Evolutionary conservation across 371 early-diverging fungal genomes (phyloP), one percentile per base, ranked within the genome.

Genomic region (Apophysomyces trapeziformis): DNA sequence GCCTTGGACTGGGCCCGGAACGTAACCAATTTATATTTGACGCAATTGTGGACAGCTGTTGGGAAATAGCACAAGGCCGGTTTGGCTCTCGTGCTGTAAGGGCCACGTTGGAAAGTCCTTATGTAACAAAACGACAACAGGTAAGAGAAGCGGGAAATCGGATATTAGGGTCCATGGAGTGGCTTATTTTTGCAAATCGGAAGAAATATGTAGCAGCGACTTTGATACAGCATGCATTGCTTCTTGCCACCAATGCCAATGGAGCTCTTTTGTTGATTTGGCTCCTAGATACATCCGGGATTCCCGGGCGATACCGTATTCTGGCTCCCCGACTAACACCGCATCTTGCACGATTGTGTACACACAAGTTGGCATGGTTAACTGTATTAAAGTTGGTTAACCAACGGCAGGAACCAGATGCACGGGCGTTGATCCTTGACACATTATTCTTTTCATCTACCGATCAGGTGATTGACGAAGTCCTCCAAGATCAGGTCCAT

Each of bases 181-280:
- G 32, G 32, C 32, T 26, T 26, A 26, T 26, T 26, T 26, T 26
- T 26, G 32, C 1, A 26, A 2, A 26, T 26, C 32, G 32, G 32
- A 41, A 92, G 87, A 92, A 93, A 85, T 88, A 91, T 32, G 94
- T 96, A 2, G 93, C 95, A 0, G 86, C 91, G 11, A 90, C 97
- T 12, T 85, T 98, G 67, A 89, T 95, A 35, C 91, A 91, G 66
- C 89, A 96, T 68, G 92, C 93, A 1, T 80, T 93, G 32, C 77
- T 89, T 9, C 76, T 98, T 45, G 87, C 91, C 1, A 95, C 92
- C 57, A 95, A 96, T 74, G 85, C 95, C n/a, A 97, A 98, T 69
- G 99, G 99, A 35, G 88, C 92, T 14, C 80, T 98, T 68, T 82
- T 98, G 70, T 69, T 98, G 41, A 95, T 92, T 16, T 98, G 99